Evolutionary conservation across 2,329 filamentous ascomycete species (phyloP), one percentile per base, ranked within the genome.

Genomic region (Neofusicoccum cordaticola): DNA sequence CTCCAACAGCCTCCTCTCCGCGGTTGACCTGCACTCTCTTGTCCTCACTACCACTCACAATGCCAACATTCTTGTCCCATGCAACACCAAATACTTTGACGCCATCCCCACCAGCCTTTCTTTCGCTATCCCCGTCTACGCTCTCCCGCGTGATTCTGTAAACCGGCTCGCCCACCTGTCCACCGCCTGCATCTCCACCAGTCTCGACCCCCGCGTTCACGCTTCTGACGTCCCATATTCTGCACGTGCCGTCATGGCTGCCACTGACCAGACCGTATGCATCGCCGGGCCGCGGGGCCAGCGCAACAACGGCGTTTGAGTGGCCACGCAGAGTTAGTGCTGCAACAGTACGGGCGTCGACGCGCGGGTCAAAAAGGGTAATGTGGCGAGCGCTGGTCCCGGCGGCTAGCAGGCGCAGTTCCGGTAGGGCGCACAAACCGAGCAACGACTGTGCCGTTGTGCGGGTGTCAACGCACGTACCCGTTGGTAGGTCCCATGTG

Each of bases 251-350:
- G 77, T 99, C 95, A 77, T 96, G 91, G 51, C 90, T 91, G n/a
- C 87, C 94, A 37, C 90, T 95, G 0, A 94, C 91, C 8, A 99
- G 84, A n/a, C 90, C 88, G 79, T 93, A 92, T 67, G 89, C 87
- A 72, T 89, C 93, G 45, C 86, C 84, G 0, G 86, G 86, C 69
- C 87, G 84, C 11, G 80, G 79, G 12, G 84, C 82, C 44, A 90
- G 78, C n/a, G 80, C 79, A 2, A 87, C 84, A 11, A 90, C 84
- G 6, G 83, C 84, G 80, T 97, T 97, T 66, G 87, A 87, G 80
- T 98, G 94, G 0, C 94, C 94, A 39, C 92, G 86, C 19, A 97
- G 86, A n/a, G 92, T 97, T 88, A 97, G 91, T 45, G 92, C 91
- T 11, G 90, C 87, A 27, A 94, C 90, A 1, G 88, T 85, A 1